Percentiles rank a stretch among this genome's conserved stretches.
Conservation (phyloP, 2,329 filamentous ascomycete species). For the Fusarium sp. region DNA sequence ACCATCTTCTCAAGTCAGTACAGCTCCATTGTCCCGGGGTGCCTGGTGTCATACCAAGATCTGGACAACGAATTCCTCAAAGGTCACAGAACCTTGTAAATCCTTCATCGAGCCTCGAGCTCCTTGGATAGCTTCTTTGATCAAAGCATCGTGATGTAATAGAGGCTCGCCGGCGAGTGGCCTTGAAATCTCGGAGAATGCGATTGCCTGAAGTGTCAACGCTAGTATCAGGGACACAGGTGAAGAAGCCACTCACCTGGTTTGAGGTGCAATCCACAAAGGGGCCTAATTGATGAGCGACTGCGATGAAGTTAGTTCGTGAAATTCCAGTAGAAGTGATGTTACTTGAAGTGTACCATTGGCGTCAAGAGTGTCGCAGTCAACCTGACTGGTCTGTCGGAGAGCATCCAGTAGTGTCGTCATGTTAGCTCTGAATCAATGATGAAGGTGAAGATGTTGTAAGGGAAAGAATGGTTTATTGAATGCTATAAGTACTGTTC, state of each 20-base stretch:
- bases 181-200: constrained; percentile 50
- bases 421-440: constrained; percentile 32
- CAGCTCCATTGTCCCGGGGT: fast-evolving
- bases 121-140: constrained; percentile 46
- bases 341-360: constrained; percentile 42
- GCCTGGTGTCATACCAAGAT: constrained; percentile 58
- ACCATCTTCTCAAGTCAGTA: constrained; percentile 61
- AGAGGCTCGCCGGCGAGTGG: constrained; percentile 33
- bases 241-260: constrained; percentile 38
- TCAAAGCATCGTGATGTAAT: constrained; percentile 48
- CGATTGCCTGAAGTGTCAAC: constrained; percentile 49
- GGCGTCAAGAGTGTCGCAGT: constrained; percentile 55
- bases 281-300: constrained; percentile 50
- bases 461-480: not conserved
- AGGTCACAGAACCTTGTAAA: constrained; percentile 40
- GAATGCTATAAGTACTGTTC: not conserved
- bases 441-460: not conserved
- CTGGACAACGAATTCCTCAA: constrained; percentile 67
- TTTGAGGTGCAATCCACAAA: constrained; percentile 56
- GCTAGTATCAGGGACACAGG: not conserved
- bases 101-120: constrained; percentile 36
- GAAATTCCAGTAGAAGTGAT: not conserved
- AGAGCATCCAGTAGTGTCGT: constrained; percentile 46
- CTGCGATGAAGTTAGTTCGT: constrained; percentile 40
- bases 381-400: constrained; percentile 48